Percentiles rank a stretch among this genome's conserved stretches.
phyloP scores from a whole-genome alignment of 2,329 filamentous ascomycete species.

The Neofusicoccum parvum region DNA sequence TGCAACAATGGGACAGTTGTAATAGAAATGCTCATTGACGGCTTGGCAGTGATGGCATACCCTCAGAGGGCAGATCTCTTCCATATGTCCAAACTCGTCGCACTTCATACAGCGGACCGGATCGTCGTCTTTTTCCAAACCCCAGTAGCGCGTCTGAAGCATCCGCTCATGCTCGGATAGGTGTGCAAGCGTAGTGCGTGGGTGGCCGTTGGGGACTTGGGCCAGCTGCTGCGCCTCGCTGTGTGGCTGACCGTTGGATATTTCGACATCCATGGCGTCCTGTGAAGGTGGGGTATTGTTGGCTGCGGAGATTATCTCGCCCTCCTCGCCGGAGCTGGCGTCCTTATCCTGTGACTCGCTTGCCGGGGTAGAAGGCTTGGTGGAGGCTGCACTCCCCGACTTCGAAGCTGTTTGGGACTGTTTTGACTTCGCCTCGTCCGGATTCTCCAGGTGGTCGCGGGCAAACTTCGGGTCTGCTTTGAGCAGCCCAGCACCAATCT shows the following conservation, averaged over 20 bases:
- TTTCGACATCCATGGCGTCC: neutral
- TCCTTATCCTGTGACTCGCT: neutral
- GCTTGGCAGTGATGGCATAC: slow-evolving; percentile 48
- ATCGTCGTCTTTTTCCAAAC: slow-evolving; percentile 40
- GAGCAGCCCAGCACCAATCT: neutral
- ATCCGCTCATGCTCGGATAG: slow-evolving; percentile 24
- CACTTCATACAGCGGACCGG: slow-evolving; percentile 46
- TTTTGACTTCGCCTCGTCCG: neutral
- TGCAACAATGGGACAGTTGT: slow-evolving; percentile 53
- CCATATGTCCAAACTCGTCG: slow-evolving; percentile 46
- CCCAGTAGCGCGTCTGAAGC: slow-evolving; percentile 43
- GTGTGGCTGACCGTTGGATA: neutral
- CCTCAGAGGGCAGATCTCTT: slow-evolving; percentile 45
- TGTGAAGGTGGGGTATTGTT: neutral
- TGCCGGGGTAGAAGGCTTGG: neutral
- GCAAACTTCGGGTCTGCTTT: neutral
- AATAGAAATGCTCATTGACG: slow-evolving; percentile 50
- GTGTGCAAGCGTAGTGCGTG: neutral
- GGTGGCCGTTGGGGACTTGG: neutral
- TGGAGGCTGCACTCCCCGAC: neutral
- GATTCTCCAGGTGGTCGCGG: neutral
- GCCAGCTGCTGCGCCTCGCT: neutral
- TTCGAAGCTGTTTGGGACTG: neutral
- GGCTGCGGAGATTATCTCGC: neutral
- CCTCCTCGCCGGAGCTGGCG: slow-evolving; percentile 2